These are phyloP conservation scores for Arxiozyma telluris DNA, from an alignment of 1,139 yeast genomes.

Conservation along the genomic window DNA sequence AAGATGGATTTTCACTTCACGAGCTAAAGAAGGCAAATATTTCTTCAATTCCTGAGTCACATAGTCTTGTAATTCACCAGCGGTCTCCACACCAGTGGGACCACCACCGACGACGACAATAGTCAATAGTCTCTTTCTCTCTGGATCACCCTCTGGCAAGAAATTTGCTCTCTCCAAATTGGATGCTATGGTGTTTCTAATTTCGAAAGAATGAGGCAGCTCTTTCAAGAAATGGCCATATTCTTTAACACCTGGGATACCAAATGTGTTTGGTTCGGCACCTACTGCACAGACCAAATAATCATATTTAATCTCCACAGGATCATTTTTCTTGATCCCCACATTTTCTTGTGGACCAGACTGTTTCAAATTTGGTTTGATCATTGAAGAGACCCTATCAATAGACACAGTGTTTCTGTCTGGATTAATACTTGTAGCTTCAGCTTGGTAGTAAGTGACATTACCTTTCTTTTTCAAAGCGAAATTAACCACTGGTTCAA, in stretches of 20 bases:
- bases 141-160: conserved; percentile 65
- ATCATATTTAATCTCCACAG: conserved; percentile 46
- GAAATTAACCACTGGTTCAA: conserved; percentile 76
- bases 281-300: conserved; percentile 77
- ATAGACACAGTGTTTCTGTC: conserved; percentile 52
- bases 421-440: conserved; percentile 78
- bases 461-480: conserved; percentile 72
- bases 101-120: conserved; percentile 89
- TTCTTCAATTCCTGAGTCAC: conserved; percentile 81
- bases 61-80: conserved; percentile 88
- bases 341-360: conserved; percentile 11
- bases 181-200: conserved; percentile 67
- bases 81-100: conserved; percentile 86
- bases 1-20: conserved; percentile 73
- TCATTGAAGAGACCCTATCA: conserved; percentile 35
- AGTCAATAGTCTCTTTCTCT: conserved; percentile 62
- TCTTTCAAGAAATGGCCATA: conserved; percentile 80
- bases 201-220: conserved; percentile 69
- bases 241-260: conserved; percentile 71
- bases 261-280: conserved; percentile 75
- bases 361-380: conserved; percentile 16
- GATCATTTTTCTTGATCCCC: conserved; percentile 30
- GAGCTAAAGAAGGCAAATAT: conserved; percentile 81
- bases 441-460: conserved; percentile 85
- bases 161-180: conserved; percentile 67